Conservation (phyloP, 1,139 yeast genomes). For the Scheffersomyces segobiensis region DNA sequence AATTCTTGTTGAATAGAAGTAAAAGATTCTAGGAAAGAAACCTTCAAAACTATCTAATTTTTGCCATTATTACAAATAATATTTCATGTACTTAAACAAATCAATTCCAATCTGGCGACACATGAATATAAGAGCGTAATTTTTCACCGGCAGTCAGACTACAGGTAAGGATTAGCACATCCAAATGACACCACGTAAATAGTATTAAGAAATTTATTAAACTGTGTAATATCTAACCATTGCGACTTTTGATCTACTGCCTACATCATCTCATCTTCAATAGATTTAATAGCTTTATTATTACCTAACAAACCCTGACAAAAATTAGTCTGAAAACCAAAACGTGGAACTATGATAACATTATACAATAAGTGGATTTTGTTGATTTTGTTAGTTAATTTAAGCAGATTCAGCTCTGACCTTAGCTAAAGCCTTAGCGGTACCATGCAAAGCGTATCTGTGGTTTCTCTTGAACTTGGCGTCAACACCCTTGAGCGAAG, state of each 20-base stretch:
- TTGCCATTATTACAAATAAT: too few species aligned
- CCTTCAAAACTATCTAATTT: too few species aligned
- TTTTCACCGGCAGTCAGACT: too few species aligned
- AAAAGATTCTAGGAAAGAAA: too few species aligned
- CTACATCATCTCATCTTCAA: neutral
- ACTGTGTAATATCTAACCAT: neutral
- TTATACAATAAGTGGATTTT: slow-evolving; percentile 11
- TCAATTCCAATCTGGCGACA: neutral
- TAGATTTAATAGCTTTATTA: slow-evolving; percentile 13
- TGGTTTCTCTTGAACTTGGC: slow-evolving; percentile 99
- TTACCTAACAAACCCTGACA: slow-evolving; percentile 15
- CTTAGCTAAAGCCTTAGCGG: slow-evolving; percentile 89
- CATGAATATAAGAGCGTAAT: too few species aligned
- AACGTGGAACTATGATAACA: slow-evolving; percentile 20
- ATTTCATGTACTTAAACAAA: too few species aligned
- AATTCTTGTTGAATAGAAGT: neutral
- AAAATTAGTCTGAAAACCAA: slow-evolving; percentile 10
- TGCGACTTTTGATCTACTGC: neutral
- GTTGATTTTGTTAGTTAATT: slow-evolving; percentile 4
- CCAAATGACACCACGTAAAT: too few species aligned
- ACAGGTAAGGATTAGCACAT: neutral
- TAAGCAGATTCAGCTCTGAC: slow-evolving; percentile 49
- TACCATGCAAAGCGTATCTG: slow-evolving; percentile 98
- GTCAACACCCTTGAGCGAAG: slow-evolving; percentile 98
- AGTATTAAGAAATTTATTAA: neutral